phyloP scores from a whole-genome alignment of 805 yeast genomes.

The Wickerhamomyces pijperi region DNA sequence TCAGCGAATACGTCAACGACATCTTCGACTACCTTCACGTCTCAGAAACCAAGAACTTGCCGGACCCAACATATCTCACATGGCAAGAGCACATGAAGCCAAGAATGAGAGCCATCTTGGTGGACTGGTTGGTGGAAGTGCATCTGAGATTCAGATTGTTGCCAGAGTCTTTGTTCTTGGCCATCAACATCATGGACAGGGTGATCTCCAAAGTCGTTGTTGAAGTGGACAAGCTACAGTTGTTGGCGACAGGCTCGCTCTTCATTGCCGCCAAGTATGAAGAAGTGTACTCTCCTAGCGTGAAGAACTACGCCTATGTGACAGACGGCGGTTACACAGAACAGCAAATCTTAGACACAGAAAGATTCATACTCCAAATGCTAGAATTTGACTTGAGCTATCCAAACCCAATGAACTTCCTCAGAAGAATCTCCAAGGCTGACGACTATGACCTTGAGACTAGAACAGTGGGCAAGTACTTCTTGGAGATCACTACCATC shows the following conservation, averaged over 20 bases:
- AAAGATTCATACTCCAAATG: conserved; percentile 62
- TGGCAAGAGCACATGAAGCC: conserved; percentile 65
- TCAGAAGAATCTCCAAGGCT: conserved; percentile 81
- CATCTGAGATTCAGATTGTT: conserved; percentile 72
- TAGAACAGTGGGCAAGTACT: conserved; percentile 76
- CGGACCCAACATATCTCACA: conserved; percentile 54
- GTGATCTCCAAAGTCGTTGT: conserved; percentile 68
- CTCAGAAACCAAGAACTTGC: conserved; percentile 58
- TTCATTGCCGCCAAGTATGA: conserved; percentile 91
- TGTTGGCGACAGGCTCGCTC: conserved; percentile 75
- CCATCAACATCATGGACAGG: conserved; percentile 81
- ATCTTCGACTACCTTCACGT: conserved; percentile 69
- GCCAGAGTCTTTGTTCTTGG: conserved; percentile 77
- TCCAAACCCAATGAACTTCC: conserved; percentile 85
- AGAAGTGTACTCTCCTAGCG: conserved; percentile 82
- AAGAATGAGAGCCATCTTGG: conserved; percentile 71
- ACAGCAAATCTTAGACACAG: conserved; percentile 75
- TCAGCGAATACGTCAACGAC: conserved; percentile 77
- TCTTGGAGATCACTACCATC: conserved; percentile 66
- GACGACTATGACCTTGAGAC: conserved; percentile 80
- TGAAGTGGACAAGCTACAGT: conserved; percentile 69
- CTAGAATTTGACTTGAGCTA: conserved; percentile 67
- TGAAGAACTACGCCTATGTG: conserved; percentile 75
- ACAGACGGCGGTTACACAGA: conserved; percentile 80
- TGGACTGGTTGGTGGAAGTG: conserved; percentile 92